phyloP scores from a whole-genome alignment of 208 protist species.

The Acanthamoeba castellanii region DNA sequence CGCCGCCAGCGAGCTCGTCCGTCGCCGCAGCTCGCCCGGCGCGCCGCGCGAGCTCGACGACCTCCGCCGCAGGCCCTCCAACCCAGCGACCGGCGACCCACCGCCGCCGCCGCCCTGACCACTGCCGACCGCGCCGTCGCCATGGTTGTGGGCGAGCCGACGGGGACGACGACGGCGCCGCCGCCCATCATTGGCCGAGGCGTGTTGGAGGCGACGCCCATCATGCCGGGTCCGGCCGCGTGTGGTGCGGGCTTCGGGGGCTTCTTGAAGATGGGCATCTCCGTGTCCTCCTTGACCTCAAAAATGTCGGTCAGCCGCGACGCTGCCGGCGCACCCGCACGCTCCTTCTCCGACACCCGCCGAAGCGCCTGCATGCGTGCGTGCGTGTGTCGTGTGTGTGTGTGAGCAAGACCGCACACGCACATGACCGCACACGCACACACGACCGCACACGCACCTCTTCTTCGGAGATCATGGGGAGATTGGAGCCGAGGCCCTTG shows the following conservation, averaged over 20 bases:
- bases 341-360: slow-evolving; percentile 6
- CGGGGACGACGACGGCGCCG: background rate
- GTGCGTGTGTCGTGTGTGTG: background rate
- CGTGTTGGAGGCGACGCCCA: background rate
- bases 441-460: background rate
- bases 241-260: background rate
- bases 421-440: background rate
- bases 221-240: background rate
- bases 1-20: background rate
- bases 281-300: slow-evolving; percentile 17
- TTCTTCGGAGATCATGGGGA: background rate
- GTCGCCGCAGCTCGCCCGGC: slow-evolving; percentile 11
- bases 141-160: background rate
- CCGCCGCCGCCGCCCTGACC: too few relatives aligned
- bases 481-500: background rate
- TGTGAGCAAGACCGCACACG: background rate
- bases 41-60: too few relatives aligned
- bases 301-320: background rate
- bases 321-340: background rate
- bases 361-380: too few relatives aligned
- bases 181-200: background rate
- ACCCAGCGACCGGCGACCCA: too few relatives aligned
- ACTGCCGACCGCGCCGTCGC: background rate
- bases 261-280: slow-evolving; percentile 47
- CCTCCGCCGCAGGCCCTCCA: too few relatives aligned